Conservation (phyloP, 331 rosid species). For the Acacia pycnantha region DNA sequence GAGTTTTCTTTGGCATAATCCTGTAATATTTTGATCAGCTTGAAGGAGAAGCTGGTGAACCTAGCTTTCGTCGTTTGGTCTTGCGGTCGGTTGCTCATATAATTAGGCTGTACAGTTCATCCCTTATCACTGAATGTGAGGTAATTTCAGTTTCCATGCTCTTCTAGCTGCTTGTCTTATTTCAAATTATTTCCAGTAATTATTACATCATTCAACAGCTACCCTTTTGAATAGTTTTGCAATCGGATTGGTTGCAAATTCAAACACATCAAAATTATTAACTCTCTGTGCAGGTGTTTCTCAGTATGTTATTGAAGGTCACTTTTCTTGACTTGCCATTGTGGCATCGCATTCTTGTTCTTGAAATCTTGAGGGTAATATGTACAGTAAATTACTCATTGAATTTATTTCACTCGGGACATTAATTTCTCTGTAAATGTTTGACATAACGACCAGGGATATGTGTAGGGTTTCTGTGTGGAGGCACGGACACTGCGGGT, state of each 20-base stretch:
- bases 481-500: slow-evolving; percentile 87
- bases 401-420: slow-evolving; percentile 24
- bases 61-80: slow-evolving; percentile 86
- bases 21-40: slow-evolving; percentile 48
- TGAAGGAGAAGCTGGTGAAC: slow-evolving; percentile 98
- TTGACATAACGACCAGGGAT: slow-evolving; percentile 28
- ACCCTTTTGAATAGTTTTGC: neutral
- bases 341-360: slow-evolving; percentile 99
- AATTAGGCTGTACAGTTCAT: slow-evolving; percentile 91
- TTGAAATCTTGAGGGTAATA: slow-evolving; percentile 94
- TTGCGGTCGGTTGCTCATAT: slow-evolving; percentile 99
- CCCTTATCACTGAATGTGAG: slow-evolving; percentile 94
- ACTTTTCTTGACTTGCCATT: slow-evolving; percentile 93
- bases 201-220: slow-evolving; percentile 16
- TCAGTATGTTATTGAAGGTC: slow-evolving; percentile 92
- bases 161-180: slow-evolving; percentile 8
- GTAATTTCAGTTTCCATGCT: slow-evolving; percentile 45
- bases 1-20: slow-evolving; percentile 20
- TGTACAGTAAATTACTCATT: slow-evolving; percentile 4
- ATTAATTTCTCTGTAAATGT: slow-evolving; percentile 16
- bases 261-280: slow-evolving; percentile 10
- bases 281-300: slow-evolving; percentile 75
- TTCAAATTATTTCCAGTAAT: neutral
- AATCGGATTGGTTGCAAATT: neutral
- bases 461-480: slow-evolving; percentile 86